Percentiles rank a stretch among this genome's conserved stretches.
Evolutionary conservation across 1,284 basidiomycete genomes (phyloP).

Genomic region (Coniferiporia weirii): DNA sequence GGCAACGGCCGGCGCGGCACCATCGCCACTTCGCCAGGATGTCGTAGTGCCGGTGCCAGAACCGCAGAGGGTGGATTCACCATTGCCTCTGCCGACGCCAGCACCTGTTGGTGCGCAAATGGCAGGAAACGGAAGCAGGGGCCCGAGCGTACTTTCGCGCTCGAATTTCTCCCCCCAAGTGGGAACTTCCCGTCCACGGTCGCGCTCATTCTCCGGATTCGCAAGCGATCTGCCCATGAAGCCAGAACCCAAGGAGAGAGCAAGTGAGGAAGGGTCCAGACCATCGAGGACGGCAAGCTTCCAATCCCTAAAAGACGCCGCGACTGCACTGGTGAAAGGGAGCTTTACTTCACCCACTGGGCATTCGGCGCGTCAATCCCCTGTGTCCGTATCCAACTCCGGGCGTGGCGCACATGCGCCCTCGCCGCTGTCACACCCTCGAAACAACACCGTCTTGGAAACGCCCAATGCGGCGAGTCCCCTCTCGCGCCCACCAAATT

Average conservation of each 20-base stretch:
- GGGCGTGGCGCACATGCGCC: constrained; percentile 32
- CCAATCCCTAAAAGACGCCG: constrained; percentile 11
- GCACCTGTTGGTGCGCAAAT: not conserved
- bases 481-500: constrained; percentile 1
- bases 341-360: not conserved
- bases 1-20: constrained; percentile 5
- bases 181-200: constrained; percentile 51
- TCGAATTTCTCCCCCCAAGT: constrained; percentile 59
- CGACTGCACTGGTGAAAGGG: not conserved
- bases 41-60: constrained; percentile 5
- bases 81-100: not conserved
- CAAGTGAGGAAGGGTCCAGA: constrained; percentile 34
- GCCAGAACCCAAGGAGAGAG: constrained; percentile 30
- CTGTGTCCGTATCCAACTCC: constrained; percentile 16
- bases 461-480: constrained; percentile 6
- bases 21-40: constrained; percentile 4
- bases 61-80: not conserved
- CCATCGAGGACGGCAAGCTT: constrained; percentile 9
- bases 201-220: constrained; percentile 70
- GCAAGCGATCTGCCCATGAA: constrained; percentile 25
- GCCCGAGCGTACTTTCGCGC: constrained; percentile 39
- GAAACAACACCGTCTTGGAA: constrained; percentile 27
- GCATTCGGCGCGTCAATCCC: constrained; percentile 3
- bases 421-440: constrained; percentile 48
- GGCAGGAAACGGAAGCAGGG: not conserved